phyloP scores from a whole-genome alignment of 352 stramenopile genomes.

The Blastocystis sp. region DNA sequence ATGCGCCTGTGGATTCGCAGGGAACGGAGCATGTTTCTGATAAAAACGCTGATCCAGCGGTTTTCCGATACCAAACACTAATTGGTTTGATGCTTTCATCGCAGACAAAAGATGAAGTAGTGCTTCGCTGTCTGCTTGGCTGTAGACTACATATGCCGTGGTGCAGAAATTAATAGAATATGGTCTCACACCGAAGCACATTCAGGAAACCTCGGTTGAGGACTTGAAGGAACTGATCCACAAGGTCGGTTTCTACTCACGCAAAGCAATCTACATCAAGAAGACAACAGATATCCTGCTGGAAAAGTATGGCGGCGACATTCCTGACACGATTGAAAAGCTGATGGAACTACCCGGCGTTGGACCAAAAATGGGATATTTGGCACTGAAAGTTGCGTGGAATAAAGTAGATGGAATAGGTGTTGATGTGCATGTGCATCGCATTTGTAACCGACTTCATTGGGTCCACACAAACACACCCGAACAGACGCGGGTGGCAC shows the following conservation, averaged over 20 bases:
- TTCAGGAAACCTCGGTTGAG: constrained; percentile 74
- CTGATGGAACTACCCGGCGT: constrained; percentile 83
- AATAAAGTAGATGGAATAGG: constrained; percentile 79
- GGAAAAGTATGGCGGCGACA: constrained; percentile 73
- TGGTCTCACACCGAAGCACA: constrained; percentile 77
- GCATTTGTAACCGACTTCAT: constrained; percentile 85
- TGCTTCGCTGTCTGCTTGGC: constrained; percentile 64
- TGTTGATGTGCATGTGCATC: constrained; percentile 92
- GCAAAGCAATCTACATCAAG: constrained; percentile 90
- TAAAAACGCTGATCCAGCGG: constrained; percentile 62
- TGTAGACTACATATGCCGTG: constrained; percentile 71
- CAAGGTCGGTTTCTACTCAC: constrained; percentile 88
- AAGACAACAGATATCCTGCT: constrained; percentile 70
- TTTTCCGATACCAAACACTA: constrained; percentile 81
- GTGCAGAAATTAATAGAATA: constrained; percentile 63
- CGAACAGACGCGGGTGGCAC: constrained; percentile 82
- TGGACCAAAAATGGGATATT: constrained; percentile 91
- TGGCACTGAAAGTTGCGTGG: constrained; percentile 85
- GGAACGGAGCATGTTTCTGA: constrained; percentile 69
- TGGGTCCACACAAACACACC: constrained; percentile 86
- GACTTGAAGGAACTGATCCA: constrained; percentile 79
- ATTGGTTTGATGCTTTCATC: constrained; percentile 89
- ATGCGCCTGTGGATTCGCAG: constrained; percentile 71
- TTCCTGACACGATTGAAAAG: constrained; percentile 79
- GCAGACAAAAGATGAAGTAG: constrained; percentile 88